Evolutionary conservation across 768 basidiomycete species (phyloP).

Genomic region (Serendipita indica): DNA sequence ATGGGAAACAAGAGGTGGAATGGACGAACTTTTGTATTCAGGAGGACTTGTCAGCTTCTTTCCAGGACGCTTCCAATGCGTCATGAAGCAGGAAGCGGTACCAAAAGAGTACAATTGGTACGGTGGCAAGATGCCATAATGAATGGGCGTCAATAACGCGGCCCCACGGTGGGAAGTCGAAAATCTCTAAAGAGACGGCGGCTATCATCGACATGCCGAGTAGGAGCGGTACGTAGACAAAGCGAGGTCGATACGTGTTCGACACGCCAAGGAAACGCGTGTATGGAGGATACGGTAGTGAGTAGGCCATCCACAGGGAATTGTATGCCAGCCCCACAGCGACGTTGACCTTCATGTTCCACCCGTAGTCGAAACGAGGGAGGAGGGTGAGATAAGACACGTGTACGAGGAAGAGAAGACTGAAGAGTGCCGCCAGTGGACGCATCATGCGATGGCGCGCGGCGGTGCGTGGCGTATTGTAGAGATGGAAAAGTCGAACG

Average conservation of each 20-base stretch:
- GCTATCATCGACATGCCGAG: conserved; percentile 57
- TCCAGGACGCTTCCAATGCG: conserved; percentile 32
- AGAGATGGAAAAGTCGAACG: conserved; percentile 64
- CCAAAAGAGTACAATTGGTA: conserved; percentile 63
- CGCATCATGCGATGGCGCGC: conserved; percentile 10
- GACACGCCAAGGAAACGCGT: conserved; percentile 30
- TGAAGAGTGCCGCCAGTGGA: conserved; percentile 39
- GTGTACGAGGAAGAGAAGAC: conserved; percentile 48
- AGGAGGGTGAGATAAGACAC: conserved; percentile 62
- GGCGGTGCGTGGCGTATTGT: conserved; percentile 24
- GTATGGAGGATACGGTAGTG: conserved; percentile 37
- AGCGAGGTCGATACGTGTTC: not conserved
- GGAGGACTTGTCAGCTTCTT: too few species aligned
- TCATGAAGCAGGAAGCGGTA: conserved; percentile 73
- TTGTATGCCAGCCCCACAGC: conserved; percentile 65
- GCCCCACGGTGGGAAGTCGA: conserved; percentile 74
- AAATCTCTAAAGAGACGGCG: conserved; percentile 68
- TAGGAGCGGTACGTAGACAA: not conserved
- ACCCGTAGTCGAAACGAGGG: conserved; percentile 80
- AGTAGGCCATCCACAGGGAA: conserved; percentile 62
- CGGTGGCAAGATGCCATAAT: conserved; percentile 83
- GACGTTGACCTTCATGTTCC: conserved; percentile 82
- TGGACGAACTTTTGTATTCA: too few species aligned
- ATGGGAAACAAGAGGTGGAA: too few species aligned
- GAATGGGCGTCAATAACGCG: conserved; percentile 78